These are phyloP conservation scores for Coniella lustricola DNA, from an alignment of 2,329 filamentous ascomycete species.

Conservation along the genomic window DNA sequence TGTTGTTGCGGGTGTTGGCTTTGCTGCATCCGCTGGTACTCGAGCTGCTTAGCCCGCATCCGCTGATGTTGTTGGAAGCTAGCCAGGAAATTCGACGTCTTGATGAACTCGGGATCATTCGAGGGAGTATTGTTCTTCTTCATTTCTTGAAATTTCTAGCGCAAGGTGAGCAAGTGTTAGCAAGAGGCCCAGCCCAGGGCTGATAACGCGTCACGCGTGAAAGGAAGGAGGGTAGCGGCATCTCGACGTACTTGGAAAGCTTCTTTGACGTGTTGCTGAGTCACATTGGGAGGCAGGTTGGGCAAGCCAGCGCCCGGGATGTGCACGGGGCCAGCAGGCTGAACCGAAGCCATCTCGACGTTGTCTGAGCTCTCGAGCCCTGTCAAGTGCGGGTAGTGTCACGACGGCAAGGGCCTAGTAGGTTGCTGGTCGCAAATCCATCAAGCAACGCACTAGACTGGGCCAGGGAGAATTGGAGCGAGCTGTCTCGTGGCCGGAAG, in stretches of 20 bases:
- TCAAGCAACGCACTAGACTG: conserved; percentile 12
- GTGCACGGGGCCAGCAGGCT: conserved; percentile 62
- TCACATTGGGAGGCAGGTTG: conserved; percentile 57
- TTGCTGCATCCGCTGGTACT: conserved; percentile 22
- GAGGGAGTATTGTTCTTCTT: conserved; percentile 74
- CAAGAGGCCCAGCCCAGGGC: neutral
- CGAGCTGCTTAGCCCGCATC: conserved; percentile 19
- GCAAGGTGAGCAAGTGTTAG: too few species aligned
- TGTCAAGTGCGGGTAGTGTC: conserved; percentile 19
- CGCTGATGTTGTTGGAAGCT: conserved; percentile 45
- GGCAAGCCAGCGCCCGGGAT: conserved; percentile 47
- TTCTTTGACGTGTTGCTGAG: conserved; percentile 71
- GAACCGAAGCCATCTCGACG: conserved; percentile 70
- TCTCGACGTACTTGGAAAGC: conserved; percentile 52
- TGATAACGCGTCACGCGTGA: neutral
- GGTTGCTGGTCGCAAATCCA: conserved; percentile 33
- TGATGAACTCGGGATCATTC: conserved; percentile 81
- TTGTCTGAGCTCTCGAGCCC: conserved; percentile 10
- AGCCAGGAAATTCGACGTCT: conserved; percentile 67
- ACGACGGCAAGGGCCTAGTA: conserved; percentile 12
- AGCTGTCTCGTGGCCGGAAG: conserved; percentile 3
- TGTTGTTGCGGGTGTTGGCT: conserved; percentile 44
- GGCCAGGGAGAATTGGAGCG: neutral
- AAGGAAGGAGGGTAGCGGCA: neutral
- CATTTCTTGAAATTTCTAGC: conserved; percentile 82